phyloP scores from a whole-genome alignment of 441 rosid genomes.

The Biscutella laevigata region DNA sequence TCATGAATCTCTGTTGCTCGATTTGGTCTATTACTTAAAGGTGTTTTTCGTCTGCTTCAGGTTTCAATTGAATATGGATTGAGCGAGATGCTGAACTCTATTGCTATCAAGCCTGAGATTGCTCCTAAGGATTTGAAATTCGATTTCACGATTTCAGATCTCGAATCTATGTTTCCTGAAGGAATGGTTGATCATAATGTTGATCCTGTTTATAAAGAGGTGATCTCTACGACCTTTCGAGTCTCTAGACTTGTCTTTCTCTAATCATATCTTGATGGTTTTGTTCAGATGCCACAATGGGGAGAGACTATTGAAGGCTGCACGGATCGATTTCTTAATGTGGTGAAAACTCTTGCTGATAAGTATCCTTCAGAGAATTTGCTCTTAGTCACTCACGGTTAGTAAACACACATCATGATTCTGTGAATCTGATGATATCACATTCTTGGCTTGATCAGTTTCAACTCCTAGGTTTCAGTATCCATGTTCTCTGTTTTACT shows the following conservation, averaged over 20 bases:
- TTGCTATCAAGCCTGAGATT: conserved; percentile 35
- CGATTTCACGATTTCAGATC: conserved; percentile 43
- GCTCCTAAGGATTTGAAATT: conserved; percentile 64
- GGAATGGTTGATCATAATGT: conserved; percentile 55
- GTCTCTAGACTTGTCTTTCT: neutral
- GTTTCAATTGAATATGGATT: conserved; percentile 72
- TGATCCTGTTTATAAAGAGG: conserved; percentile 49
- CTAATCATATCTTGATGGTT: neutral
- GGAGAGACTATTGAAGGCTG: conserved; percentile 48
- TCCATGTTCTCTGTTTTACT: no score
- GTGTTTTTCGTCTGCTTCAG: conserved; percentile 26
- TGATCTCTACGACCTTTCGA: neutral
- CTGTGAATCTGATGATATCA: no score
- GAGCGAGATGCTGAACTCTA: conserved; percentile 57
- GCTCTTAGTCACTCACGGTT: conserved; percentile 86
- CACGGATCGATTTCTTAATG: conserved; percentile 41
- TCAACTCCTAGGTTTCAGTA: no score
- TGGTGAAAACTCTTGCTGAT: conserved; percentile 57
- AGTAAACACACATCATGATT: no score
- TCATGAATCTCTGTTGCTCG: neutral
- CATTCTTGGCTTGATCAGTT: no score
- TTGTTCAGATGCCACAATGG: conserved; percentile 66
- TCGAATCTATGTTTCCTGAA: conserved; percentile 53
- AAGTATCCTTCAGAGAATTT: conserved; percentile 75
- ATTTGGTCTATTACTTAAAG: neutral